Conservation (phyloP, 1,284 basidiomycete species). For the Trichosporon coremiiforme region DNA sequence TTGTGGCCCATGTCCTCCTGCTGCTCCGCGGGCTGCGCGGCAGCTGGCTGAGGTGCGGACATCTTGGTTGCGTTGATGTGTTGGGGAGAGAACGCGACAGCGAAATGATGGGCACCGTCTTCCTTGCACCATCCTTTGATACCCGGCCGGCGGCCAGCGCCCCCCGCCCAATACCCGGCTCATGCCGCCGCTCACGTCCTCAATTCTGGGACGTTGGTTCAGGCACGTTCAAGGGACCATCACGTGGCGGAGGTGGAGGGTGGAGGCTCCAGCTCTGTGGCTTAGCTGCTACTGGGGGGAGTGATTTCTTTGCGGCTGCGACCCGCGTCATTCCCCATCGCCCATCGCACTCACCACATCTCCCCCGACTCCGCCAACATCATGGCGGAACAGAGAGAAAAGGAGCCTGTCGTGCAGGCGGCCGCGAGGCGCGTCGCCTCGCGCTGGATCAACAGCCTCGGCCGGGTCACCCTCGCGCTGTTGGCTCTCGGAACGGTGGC, state of each 20-base stretch:
- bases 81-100: neutral
- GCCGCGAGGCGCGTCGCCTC: constrained; percentile 29
- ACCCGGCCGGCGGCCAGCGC: neutral
- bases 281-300: neutral
- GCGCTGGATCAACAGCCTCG: constrained; percentile 40
- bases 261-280: neutral
- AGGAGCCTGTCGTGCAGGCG: constrained; percentile 20
- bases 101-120: neutral
- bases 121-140: neutral
- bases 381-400: constrained; percentile 19
- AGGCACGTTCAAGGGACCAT: neutral
- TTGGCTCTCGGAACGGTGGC: constrained; percentile 66
- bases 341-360: neutral
- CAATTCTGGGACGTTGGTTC: constrained; percentile 1
- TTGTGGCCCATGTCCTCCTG: constrained; percentile 30
- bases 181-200: constrained; percentile 18
- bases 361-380: neutral
- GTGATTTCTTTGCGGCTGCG: neutral
- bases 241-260: constrained; percentile 9
- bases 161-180: constrained; percentile 6
- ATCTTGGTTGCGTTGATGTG: constrained; percentile 9
- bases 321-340: constrained; percentile 6
- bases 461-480: constrained; percentile 47
- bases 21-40: constrained; percentile 28
- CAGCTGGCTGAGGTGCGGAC: constrained; percentile 23